A percentile compares a stretch with the other conserved stretches of the same genome.
phyloP scores from a whole-genome alignment of 2,329 filamentous ascomycete genomes.

The Monilinia fructigena region DNA sequence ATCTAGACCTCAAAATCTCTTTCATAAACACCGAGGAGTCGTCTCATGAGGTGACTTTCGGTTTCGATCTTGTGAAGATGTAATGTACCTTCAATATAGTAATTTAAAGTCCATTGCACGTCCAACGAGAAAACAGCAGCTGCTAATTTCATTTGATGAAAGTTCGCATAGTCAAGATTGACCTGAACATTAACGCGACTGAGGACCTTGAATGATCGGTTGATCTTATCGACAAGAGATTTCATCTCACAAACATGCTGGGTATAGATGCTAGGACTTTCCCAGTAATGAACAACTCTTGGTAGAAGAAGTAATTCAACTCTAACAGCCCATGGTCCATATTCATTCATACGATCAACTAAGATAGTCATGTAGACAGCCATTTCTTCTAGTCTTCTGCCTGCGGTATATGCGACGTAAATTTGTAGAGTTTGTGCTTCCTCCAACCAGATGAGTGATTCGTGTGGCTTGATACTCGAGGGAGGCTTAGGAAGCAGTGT shows the following conservation, averaged over 20 bases:
- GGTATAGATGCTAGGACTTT: neutral
- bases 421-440: neutral
- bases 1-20: conserved; percentile 1
- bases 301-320: neutral
- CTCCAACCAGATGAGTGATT: conserved; percentile 10
- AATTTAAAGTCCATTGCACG: neutral
- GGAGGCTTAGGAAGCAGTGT: neutral
- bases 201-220: neutral
- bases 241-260: neutral
- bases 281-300: neutral
- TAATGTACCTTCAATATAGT: neutral
- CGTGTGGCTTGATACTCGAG: neutral
- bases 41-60: conserved; percentile 3
- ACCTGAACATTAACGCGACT: neutral
- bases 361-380: conserved; percentile 3
- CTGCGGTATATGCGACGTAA: conserved; percentile 1
- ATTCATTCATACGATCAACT: neutral
- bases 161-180: conserved; percentile 4
- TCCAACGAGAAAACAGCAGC: conserved; percentile 1
- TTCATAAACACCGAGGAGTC: neutral
- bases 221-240: neutral
- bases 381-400: conserved; percentile 3
- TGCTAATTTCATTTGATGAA: conserved; percentile 13
- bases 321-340: neutral
- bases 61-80: neutral